Base-by-base conservation (phyloP, 768 basidiomycete genomes). In the Gymnopilus dilepis region DNA sequence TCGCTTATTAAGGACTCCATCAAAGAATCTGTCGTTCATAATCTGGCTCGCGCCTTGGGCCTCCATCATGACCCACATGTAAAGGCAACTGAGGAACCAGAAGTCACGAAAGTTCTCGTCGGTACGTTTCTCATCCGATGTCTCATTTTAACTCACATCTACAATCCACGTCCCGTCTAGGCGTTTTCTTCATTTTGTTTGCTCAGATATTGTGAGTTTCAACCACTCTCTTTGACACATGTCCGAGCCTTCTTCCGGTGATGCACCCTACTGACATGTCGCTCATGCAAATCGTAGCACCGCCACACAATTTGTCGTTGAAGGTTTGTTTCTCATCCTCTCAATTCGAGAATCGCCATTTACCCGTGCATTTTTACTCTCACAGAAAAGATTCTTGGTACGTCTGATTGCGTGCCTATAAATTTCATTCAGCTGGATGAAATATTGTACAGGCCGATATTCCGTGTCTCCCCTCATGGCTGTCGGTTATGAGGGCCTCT, bases 401-500 rank as follows among this genome's bases (percentile, higher is more conserved):
- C 33, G 67, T 61, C 21, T 60, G 64, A 74, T 52, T 43, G n/a
- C 42, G 19, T 57, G n/a, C 43, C 42, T n/a, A 1, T 7, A 26
- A 40, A 51, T 7, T 30, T 5, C 45, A 34, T 37, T 52, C 51
- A 17, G 13, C 41, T 60, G 55, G 52, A 37, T 69, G 28, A 57
- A 38, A 21, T 33, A 19, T 63, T 60, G 47, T 54, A 24, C 70
- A 82, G 82, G 78, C 56, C 85, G 84, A 51, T 96, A 97, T 79
- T 81, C 86, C 33, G 90, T 98, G 40, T 86, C 88, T 47, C 97
- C 97, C 13, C 84, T 99, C 37, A 86, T 95, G 60, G 96, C 97
- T 11, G 97, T 99, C 62, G 95, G 96, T 22, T 92, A 84, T 64
- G 97, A 99, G 77, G 97, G 97, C 42, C 80, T 96, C 62, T 99